A percentile compares a stretch with the other conserved stretches of the same genome.
phyloP scores from a whole-genome alignment of 208 protist genomes.

The Leishmania tropica region DNA sequence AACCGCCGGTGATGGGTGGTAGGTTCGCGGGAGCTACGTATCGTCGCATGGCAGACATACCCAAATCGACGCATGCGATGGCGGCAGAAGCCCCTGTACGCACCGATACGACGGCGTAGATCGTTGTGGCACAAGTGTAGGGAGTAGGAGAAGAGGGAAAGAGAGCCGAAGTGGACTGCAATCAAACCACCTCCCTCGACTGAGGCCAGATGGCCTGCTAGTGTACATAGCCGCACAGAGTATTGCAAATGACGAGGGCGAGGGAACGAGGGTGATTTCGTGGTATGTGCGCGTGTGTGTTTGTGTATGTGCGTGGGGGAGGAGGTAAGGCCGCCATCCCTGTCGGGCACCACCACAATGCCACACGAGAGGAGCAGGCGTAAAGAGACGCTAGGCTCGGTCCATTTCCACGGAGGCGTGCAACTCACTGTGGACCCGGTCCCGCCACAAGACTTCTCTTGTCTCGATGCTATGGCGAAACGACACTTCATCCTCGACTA shows the following conservation, averaged over 20 bases:
- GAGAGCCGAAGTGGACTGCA: background rate
- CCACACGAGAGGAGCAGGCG: background rate
- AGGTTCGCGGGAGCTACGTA: background rate
- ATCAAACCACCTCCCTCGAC: background rate
- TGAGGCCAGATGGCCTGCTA: background rate
- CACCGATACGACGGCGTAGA: background rate
- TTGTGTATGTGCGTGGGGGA: background rate
- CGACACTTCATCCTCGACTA: conserved; percentile 19
- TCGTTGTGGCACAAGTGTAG: background rate
- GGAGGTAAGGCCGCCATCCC: background rate
- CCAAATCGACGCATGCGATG: background rate
- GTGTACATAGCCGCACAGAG: conserved; percentile 2
- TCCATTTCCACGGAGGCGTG: background rate
- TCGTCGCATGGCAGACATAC: background rate
- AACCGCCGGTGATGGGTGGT: background rate
- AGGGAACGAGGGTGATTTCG: background rate
- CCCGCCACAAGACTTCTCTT: conserved; percentile 2
- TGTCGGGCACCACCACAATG: background rate
- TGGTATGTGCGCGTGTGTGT: background rate
- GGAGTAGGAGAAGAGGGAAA: background rate
- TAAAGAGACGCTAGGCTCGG: background rate
- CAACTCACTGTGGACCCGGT: background rate
- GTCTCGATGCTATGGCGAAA: conserved; percentile 20
- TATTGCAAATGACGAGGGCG: background rate
- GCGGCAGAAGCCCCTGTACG: background rate